A percentile compares a stretch with the other conserved stretches of the same genome.
phyloP scores from a whole-genome alignment of 768 basidiomycete genomes.

The Suillus subaureus region DNA sequence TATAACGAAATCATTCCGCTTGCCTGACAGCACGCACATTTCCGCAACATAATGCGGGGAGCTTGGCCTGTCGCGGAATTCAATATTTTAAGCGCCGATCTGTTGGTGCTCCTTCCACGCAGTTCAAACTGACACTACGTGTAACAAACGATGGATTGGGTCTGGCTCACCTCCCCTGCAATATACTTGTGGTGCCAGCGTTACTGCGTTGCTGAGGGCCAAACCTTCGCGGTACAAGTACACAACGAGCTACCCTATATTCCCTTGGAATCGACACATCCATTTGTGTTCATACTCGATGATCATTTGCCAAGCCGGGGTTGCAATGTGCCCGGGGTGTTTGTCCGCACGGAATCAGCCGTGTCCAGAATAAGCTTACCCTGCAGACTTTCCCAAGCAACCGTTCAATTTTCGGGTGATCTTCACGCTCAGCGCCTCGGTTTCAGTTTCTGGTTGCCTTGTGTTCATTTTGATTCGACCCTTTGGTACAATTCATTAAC shows the following conservation, averaged over 20 bases:
- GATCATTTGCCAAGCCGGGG: background rate
- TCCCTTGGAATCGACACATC: background rate
- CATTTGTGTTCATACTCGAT: background rate
- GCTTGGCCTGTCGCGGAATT: background rate
- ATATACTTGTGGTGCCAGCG: background rate
- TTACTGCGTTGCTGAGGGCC: background rate
- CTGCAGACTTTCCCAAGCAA: slow-evolving; percentile 3
- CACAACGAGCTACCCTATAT: background rate
- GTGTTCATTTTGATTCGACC: background rate
- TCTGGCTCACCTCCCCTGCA: background rate
- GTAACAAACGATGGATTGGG: background rate
- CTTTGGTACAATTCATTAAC: background rate
- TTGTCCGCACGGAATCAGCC: slow-evolving; percentile 3
- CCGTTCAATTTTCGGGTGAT: background rate
- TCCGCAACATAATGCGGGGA: background rate
- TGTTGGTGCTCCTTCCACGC: background rate
- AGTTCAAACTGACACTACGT: background rate
- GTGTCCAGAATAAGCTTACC: background rate
- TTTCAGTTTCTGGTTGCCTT: background rate
- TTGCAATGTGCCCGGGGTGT: background rate
- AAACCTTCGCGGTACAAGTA: slow-evolving; percentile 4
- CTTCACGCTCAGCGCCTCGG: background rate
- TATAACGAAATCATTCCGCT: background rate
- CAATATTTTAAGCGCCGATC: slow-evolving; percentile 3
- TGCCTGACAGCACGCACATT: background rate